phyloP scores from a whole-genome alignment of 352 stramenopile genomes.

The Discostella stelligera region DNA sequence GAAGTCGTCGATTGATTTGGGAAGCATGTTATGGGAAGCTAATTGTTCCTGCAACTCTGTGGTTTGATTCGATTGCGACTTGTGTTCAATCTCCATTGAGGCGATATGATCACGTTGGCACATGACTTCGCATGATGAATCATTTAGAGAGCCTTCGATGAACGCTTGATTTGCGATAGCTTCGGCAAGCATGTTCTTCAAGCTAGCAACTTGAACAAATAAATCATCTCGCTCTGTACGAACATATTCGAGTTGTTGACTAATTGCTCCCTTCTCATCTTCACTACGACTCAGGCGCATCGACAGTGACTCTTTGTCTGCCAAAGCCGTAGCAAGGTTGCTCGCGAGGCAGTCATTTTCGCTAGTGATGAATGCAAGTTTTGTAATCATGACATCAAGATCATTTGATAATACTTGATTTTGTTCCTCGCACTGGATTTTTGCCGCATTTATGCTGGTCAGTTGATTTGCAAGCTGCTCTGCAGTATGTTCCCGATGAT shows the following conservation, averaged over 20 bases:
- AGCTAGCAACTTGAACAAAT: constrained; percentile 7
- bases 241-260: constrained; percentile 5
- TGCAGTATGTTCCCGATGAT: neutral
- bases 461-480: neutral
- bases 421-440: neutral
- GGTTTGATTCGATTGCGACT: neutral
- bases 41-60: neutral
- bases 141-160: constrained; percentile 5
- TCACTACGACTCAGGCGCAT: constrained; percentile 2
- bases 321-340: neutral
- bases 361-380: neutral
- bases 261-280: constrained; percentile 10
- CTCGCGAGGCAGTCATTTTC: neutral
- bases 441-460: neutral
- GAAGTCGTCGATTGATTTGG: neutral
- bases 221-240: constrained; percentile 8
- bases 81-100: neutral
- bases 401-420: neutral
- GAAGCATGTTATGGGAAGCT: neutral
- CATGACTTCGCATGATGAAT: neutral
- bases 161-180: neutral
- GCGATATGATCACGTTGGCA: neutral
- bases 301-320: constrained; percentile 12
- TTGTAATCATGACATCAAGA: neutral
- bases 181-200: constrained; percentile 12